Evolutionary conservation across 108 stramenopile species (phyloP), one percentile per base, ranked within the genome.

Genomic region (Discostella pseudostelligera): DNA sequence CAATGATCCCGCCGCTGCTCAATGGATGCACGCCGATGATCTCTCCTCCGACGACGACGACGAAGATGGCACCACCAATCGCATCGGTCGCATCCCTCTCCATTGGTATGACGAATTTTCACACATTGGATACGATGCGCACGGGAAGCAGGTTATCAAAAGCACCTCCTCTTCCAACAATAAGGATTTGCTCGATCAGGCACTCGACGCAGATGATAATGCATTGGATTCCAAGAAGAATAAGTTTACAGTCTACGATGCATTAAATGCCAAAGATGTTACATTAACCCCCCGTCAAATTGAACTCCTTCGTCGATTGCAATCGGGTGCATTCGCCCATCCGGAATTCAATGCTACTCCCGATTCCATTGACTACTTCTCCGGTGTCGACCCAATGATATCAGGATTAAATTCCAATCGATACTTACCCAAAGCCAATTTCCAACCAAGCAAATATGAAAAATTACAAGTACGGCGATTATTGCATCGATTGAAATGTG

Each of bases 21-120:
- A 63, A 22, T 89, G 74, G 77, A 87, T 92, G 79, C 94, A 95
- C 74, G 86, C 93, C 7, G 99, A 98, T 70, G 92, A 99, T 62
- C 78, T 97, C 49, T 96, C 96, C 14, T 94, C 92, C 8, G 99
- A 99, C 81, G 97, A 97, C 62, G 97, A 98, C 64, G 96, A 97
- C 54, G 90, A 76, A 20, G 87, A 88, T 8, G 94, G 93, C 8
- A 70, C 53, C 12, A 40, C 58, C 26, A 98, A 99, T 76, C 93
- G 97, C 17, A 96, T 96, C 42, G 98, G 98, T 35, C 75, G 94
- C 49, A 96, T 99, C 9, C 99, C 99, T 12, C 70, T 97, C 32
- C 97, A 99, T 56, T 99, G 99, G 99, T 95, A 97, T 59, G 94
- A 95, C 58, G 97, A 96, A 42, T 96, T 84, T 59, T 94, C 95